Conservation (phyloP, 306 rosid species). For the Trifolium fragiferum region DNA sequence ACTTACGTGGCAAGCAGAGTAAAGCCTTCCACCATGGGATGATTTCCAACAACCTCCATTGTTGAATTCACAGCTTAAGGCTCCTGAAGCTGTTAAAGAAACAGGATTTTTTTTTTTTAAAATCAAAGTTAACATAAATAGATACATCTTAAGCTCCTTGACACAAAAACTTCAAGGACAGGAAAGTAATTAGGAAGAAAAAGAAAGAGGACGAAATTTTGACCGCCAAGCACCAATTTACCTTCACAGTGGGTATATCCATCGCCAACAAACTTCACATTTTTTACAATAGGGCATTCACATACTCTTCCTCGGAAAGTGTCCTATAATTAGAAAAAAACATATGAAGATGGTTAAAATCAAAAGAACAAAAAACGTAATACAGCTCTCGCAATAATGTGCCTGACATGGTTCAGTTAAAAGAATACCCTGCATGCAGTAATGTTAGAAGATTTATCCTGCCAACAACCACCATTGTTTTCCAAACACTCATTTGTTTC, state of each 20-base stretch:
- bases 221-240: constrained; percentile 43
- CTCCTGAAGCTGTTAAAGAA: constrained; percentile 70
- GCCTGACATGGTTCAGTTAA: constrained; percentile 30
- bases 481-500: constrained; percentile 93
- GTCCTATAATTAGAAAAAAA: constrained; percentile 57
- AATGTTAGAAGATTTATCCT: constrained; percentile 66
- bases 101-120: too few relatives aligned
- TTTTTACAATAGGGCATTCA: constrained; percentile 87
- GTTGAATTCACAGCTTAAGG: constrained; percentile 75
- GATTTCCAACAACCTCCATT: constrained; percentile 98
- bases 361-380: constrained; percentile 22
- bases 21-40: constrained; percentile 55
- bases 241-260: constrained; percentile 95
- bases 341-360: constrained; percentile 20
- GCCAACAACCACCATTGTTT: constrained; percentile 97
- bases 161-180: neutral
- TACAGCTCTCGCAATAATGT: constrained; percentile 13
- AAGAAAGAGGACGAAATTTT: constrained; percentile 6
- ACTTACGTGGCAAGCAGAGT: constrained; percentile 89
- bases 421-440: constrained; percentile 90
- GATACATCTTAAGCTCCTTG: neutral
- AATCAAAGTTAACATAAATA: neutral
- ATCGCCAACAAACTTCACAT: constrained; percentile 81
- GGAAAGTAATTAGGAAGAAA: neutral
- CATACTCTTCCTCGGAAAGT: constrained; percentile 97